These are phyloP conservation scores for Cladorrhinum sp. DNA, from an alignment of 2,329 filamentous ascomycete genomes.

Conservation along the genomic window DNA sequence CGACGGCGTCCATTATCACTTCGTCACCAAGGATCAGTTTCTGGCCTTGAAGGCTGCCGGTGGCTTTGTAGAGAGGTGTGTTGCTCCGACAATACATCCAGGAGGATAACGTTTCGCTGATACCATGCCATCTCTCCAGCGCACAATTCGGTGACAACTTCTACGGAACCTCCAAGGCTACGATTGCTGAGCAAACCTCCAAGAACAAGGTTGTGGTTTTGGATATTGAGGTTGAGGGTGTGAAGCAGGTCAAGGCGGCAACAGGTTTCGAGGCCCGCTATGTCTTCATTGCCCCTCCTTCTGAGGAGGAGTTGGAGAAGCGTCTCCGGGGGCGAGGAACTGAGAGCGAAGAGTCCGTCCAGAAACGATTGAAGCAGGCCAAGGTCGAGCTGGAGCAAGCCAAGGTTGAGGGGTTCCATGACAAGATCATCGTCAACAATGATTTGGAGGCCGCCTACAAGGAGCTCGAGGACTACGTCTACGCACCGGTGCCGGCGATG, in stretches of 20 bases:
- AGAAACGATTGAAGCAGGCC: slow-evolving; percentile 68
- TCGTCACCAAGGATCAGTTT: slow-evolving; percentile 65
- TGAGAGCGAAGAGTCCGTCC: slow-evolving; percentile 70
- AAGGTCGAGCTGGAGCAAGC: slow-evolving; percentile 71
- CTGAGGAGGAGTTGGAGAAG: slow-evolving; percentile 68
- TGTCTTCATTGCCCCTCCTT: slow-evolving; percentile 81
- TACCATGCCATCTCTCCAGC: slow-evolving; percentile 34
- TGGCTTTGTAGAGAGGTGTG: slow-evolving; percentile 69
- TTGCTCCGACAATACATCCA: slow-evolving; percentile 15
- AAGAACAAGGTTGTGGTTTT: slow-evolving; percentile 75
- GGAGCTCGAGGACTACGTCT: slow-evolving; percentile 29
- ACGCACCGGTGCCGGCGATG: slow-evolving; percentile 8
- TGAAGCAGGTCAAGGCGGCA: slow-evolving; percentile 85
- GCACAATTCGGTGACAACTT: slow-evolving; percentile 81
- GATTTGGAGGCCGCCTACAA: slow-evolving; percentile 29
- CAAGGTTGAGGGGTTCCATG: slow-evolving; percentile 59
- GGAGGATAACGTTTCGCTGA: neutral
- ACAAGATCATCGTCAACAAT: slow-evolving; percentile 37
- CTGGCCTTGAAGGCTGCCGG: slow-evolving; percentile 62
- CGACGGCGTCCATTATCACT: slow-evolving; percentile 80
- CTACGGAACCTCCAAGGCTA: slow-evolving; percentile 81
- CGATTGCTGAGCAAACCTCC: slow-evolving; percentile 70
- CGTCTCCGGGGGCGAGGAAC: slow-evolving; percentile 72
- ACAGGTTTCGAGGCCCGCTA: slow-evolving; percentile 68
- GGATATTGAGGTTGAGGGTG: slow-evolving; percentile 98